Conservation (phyloP, 2,329 filamentous ascomycete species). For the Colletotrichum filicis region DNA sequence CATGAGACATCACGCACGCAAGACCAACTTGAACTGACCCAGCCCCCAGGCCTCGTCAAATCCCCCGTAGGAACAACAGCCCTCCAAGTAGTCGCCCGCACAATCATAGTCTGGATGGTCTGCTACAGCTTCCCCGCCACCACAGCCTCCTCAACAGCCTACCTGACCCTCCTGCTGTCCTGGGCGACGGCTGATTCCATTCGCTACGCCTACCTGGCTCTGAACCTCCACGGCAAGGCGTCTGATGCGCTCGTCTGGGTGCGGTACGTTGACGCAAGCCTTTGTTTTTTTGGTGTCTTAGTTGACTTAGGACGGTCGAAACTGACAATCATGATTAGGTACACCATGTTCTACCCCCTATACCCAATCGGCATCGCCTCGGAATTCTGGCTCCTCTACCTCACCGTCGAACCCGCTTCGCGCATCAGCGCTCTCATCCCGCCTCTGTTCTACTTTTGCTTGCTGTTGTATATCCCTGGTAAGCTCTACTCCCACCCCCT, state of each 20-base stretch:
- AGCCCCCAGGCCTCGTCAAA: slow-evolving; percentile 77
- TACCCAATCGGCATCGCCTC: slow-evolving; percentile 92
- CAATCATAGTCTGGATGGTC: slow-evolving; percentile 90
- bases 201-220: slow-evolving; percentile 90
- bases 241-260: slow-evolving; percentile 80
- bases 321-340: too few relatives aligned
- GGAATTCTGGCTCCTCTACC: slow-evolving; percentile 84
- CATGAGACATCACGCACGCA: not conserved
- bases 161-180: slow-evolving; percentile 82
- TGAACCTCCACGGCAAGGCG: slow-evolving; percentile 72
- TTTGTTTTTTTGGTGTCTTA: too few relatives aligned
- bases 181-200: slow-evolving; percentile 94
- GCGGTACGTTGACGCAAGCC: slow-evolving; percentile 49
- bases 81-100: slow-evolving; percentile 89
- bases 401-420: slow-evolving; percentile 70
- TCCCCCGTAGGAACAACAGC: slow-evolving; percentile 85
- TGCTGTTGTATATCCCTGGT: slow-evolving; percentile 85
- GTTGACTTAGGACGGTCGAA: too few relatives aligned
- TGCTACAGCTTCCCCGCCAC: slow-evolving; percentile 78
- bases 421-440: slow-evolving; percentile 59
- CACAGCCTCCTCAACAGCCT: slow-evolving; percentile 63
- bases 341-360: slow-evolving; percentile 88
- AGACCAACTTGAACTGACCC: not conserved
- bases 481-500: slow-evolving; percentile 45
- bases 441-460: slow-evolving; percentile 70